phyloP scores from a whole-genome alignment of 1,139 yeast genomes.

The Suhomyces yuchorum region DNA sequence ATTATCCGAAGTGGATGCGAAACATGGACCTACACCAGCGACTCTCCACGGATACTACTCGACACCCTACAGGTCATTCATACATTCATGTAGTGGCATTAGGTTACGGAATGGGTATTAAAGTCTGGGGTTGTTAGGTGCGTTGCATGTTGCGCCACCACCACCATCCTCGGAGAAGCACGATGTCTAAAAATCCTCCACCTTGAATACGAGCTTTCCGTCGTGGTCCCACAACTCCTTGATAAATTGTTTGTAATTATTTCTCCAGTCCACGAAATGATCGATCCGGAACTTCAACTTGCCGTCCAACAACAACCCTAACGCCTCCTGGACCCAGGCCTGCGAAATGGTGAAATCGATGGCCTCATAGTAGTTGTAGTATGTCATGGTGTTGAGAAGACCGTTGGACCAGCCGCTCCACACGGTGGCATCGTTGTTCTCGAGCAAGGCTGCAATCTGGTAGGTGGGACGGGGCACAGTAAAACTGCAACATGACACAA shows the following conservation, averaged over 20 bases:
- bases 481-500: slow-evolving; percentile 44
- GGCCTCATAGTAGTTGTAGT: slow-evolving; percentile 43
- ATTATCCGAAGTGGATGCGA: neutral
- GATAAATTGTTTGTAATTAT: slow-evolving; percentile 31
- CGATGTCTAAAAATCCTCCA: slow-evolving; percentile 37
- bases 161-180: neutral
- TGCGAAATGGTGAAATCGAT: slow-evolving; percentile 28
- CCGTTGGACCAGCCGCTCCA: slow-evolving; percentile 46
- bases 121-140: neutral
- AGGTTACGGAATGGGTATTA: neutral
- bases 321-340: slow-evolving; percentile 40
- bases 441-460: slow-evolving; percentile 32
- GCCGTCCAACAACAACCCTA: slow-evolving; percentile 28
- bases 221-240: slow-evolving; percentile 33
- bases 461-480: slow-evolving; percentile 36
- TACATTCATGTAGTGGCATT: neutral
- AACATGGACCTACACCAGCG: neutral
- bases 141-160: neutral
- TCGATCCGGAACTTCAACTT: slow-evolving; percentile 37
- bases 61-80: neutral
- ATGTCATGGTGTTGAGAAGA: slow-evolving; percentile 26
- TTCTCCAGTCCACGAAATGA: slow-evolving; percentile 42
- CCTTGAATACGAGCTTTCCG: slow-evolving; percentile 37
- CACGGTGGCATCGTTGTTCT: slow-evolving; percentile 28
- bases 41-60: neutral